Conservation (phyloP, 1,139 yeast species). For the Magnusiomyces clavatus region DNA sequence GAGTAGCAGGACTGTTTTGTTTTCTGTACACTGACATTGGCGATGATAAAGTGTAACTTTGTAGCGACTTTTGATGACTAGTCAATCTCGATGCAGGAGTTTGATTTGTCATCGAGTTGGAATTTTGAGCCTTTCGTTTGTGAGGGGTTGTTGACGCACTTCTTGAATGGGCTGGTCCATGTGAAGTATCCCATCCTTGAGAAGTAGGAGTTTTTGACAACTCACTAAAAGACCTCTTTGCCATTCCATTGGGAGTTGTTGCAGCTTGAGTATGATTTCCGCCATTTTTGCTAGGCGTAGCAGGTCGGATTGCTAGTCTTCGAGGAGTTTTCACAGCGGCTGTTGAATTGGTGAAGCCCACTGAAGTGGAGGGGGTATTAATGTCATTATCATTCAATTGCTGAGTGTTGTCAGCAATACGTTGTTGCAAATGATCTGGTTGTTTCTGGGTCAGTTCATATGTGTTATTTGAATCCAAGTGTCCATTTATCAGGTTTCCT, state of each 20-base stretch:
- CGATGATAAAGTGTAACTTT: background rate
- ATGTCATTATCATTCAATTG: no score
- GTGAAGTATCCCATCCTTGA: background rate
- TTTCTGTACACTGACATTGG: slow-evolving; percentile 5
- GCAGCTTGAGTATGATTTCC: background rate
- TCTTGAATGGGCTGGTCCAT: background rate
- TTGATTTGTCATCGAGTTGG: background rate
- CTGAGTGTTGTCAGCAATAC: background rate
- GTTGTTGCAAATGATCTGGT: background rate
- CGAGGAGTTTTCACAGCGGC: slow-evolving; percentile 3
- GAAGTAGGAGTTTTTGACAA: background rate
- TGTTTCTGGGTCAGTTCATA: background rate
- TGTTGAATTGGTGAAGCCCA: background rate
- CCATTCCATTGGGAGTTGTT: background rate
- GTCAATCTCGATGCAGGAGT: background rate
- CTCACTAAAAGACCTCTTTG: background rate
- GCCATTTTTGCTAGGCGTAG: background rate
- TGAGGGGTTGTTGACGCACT: background rate
- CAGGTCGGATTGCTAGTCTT: background rate
- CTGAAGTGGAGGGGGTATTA: background rate
- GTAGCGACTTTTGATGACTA: background rate
- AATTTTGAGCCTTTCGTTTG: background rate
- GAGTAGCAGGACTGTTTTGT: background rate
- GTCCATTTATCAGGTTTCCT: background rate
- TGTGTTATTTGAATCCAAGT: background rate